Base-by-base conservation (phyloP, 2,329 filamentous ascomycete species). In the Trichothecium sympodiale region DNA sequence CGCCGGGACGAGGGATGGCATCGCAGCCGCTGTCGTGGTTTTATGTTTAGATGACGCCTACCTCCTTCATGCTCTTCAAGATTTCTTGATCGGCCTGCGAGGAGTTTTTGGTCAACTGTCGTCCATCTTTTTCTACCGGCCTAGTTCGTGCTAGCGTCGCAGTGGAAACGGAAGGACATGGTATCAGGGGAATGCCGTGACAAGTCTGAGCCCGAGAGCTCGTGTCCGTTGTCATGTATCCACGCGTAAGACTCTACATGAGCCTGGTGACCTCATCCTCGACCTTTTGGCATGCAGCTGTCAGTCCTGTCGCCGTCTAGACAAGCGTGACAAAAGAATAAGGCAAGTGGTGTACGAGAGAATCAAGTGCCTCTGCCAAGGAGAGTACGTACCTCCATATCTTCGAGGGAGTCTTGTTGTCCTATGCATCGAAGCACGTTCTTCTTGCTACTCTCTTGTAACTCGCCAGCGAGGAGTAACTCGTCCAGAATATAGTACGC, bases 391-490 rank as follows among this genome's bases (percentile, higher is more conserved):
- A 98, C 91, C 86, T 98, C 91, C 80, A 96, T 94, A 55, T 98
- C 91, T 65, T 98, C 91, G 38, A 98, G 70, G 41, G 88, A 93
- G 61, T 98, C 91, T 61, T 98, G 89, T 56, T 96, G 91, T 38
- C 85, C 84, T 55, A 98, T 98, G 54, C 89, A 94, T 43, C 91
- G 73, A 44, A 98, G 65, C 29, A 98, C 87, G 54, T 96, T 96
- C 77, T 98, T 98, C 69, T 96, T 98, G 61, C 89, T 96, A 62
- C 87, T 96, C 65, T 98, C 91, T 62, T 98, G 91, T 65, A 98
- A 78, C 62, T 98, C 91, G 41, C 91, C 91, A 5, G 91, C 91
- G 47, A 98, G 71, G 46, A 98, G 70, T 42, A 98, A 74, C 65
- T 98, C 91, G 57, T 98, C 91, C 32, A 98, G 77, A 48, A 98